Evolutionary conservation across 768 basidiomycete genomes (phyloP), one percentile per base, ranked within the genome.

Genomic region (Nevesoporus exiguus): DNA sequence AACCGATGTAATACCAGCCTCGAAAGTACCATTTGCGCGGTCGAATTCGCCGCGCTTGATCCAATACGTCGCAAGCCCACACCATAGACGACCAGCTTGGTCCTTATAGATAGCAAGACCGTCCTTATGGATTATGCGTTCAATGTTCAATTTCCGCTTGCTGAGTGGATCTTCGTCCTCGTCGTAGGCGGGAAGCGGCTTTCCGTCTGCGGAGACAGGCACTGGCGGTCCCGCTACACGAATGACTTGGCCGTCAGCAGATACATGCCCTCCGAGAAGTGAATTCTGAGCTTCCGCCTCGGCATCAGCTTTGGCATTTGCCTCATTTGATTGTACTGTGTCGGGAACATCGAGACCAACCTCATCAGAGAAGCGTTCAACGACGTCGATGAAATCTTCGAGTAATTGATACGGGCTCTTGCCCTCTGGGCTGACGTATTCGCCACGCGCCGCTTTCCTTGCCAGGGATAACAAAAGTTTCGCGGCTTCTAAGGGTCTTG

Each of bases 31-130:
- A 59, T 86, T 91, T 15, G 93, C 92, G 48, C 90, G 80, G 57
- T 94, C 94, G 65, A 99, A 98, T 67, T 98, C 97, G 50, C 82
- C 92, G 6, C 93, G 86, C 73, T 97, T 97, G 70, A 95, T 95
- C 96, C 96, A 99, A 67, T 96, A 98, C 0, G 95, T 98, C 1
- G 95, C 95, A 27, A 98, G 72, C 0, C 96, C 97, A 6, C 93
- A 89, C 96, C 95, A 99, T 27, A 99, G 72, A 47, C 92, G 84
- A 11, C 97, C 97, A 2, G 95, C 93, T 72, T 99, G 97, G 68
- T 99, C 97, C 67, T 93, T 93, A 72, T 98, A 98, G 17, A 95
- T 76, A 2, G 77, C 78, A 24, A 99, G 76, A 15, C 97, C 97
- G 61, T 98, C 94, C 57, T 85, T 82, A 27, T 80, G 80, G 37